These are phyloP conservation scores for Conticribra guillardii DNA, from an alignment of 108 stramenopile species.

Conservation along the genomic window DNA sequence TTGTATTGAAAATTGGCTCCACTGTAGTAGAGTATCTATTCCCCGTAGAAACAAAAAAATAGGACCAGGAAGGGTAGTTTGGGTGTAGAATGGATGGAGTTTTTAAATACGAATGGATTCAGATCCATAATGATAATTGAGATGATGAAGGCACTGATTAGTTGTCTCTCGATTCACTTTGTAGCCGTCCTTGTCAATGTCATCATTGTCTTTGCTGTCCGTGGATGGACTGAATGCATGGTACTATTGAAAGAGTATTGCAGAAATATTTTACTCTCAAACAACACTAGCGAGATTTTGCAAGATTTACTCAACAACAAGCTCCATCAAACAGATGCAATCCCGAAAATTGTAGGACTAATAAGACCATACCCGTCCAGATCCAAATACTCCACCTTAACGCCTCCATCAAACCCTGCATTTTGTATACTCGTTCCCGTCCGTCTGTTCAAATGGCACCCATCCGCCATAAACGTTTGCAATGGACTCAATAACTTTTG, in stretches of 20 bases:
- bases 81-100: constrained; percentile 22
- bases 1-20: constrained; percentile 91
- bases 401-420: constrained; percentile 34
- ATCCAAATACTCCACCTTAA: constrained; percentile 38
- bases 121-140: constrained; percentile 16
- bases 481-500: constrained; percentile 68
- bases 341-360: constrained; percentile 47
- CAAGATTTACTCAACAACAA: too few relatives aligned
- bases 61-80: constrained; percentile 62
- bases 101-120: constrained; percentile 37
- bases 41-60: constrained; percentile 92
- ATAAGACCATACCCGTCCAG: constrained; percentile 31
- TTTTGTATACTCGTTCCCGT: constrained; percentile 57
- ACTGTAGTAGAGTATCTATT: constrained; percentile 90
- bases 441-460: constrained; percentile 82
- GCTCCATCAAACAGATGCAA: constrained; percentile 42
- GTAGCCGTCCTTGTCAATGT: too few relatives aligned
- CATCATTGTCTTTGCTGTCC: too few relatives aligned
- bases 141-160: too few relatives aligned
- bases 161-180: too few relatives aligned
- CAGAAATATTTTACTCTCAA: too few relatives aligned
- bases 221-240: too few relatives aligned
- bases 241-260: too few relatives aligned
- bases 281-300: too few relatives aligned
- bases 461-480: constrained; percentile 77